Evolutionary conservation across 2,329 filamentous ascomycete genomes (phyloP).

Genomic region (Aspergillus oerlinghausenensis): DNA sequence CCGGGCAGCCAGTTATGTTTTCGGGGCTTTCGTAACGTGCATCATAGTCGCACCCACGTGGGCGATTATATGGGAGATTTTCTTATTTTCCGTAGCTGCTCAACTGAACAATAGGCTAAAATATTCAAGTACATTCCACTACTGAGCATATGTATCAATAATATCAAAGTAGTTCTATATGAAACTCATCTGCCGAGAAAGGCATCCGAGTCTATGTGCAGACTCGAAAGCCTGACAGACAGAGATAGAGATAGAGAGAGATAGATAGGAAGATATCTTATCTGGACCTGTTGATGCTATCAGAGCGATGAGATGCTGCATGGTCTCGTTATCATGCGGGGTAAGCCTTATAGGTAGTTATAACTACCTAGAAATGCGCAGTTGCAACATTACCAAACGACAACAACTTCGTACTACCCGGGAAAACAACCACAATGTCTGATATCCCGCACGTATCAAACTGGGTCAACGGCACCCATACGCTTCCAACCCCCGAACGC

Average conservation of each 20-base stretch:
- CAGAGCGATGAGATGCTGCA: not conserved
- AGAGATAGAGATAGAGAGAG: not conserved
- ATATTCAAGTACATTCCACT: too few relatives aligned
- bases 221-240: not conserved
- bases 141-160: not conserved
- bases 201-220: not conserved
- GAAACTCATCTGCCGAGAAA: not conserved
- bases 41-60: too few relatives aligned
- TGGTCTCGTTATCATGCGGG: not conserved
- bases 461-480: constrained; percentile 27
- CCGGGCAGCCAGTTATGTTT: not conserved
- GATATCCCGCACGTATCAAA: constrained; percentile 23
- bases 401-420: not conserved
- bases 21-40: too few relatives aligned
- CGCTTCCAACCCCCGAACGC: constrained; percentile 6
- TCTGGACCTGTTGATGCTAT: not conserved
- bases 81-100: too few relatives aligned
- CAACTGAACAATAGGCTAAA: not conserved
- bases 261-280: not conserved
- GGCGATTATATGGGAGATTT: not conserved
- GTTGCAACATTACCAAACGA: not conserved
- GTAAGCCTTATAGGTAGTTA: not conserved
- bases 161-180: not conserved
- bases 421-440: constrained; percentile 5
- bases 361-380: not conserved